Evolutionary conservation across 2,329 filamentous ascomycete genomes (phyloP), one percentile per base, ranked within the genome.

Genomic region (Colletotrichum australisinense): DNA sequence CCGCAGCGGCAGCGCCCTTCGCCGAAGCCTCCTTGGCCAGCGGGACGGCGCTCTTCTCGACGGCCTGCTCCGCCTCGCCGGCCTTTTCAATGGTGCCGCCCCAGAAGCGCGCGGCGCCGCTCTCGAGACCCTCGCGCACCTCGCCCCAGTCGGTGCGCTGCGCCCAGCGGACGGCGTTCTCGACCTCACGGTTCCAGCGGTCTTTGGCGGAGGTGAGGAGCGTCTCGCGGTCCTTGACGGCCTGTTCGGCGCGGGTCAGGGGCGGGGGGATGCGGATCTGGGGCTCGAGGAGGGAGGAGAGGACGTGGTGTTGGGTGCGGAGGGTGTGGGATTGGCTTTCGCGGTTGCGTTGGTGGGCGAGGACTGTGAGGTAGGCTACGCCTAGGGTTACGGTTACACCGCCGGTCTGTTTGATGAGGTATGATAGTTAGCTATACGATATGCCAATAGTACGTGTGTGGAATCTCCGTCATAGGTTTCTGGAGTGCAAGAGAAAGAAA

Each of bases 331-430:
- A 85, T 80, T 92, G 91, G 28, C 85, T 81, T 78, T 89, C 86
- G 77, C 93, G 92, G 80, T 90, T 93, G 75, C 90, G 89, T 77
- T 92, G 90, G 84, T 95, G 93, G 24, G 92, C 86, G 79, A 93
- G 88, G 42, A 94, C 84, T 62, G 92, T 91, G 68, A 95, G 87
- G 83, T 95, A 95, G 78, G 94, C 89, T 73, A 93, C 80, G 56
- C 91, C 92, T 73, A 94, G 90, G 62, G 93, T 95, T 74, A 96
- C 86, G 76, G 93, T 93, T 69, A 94, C 90, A 76, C 94, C 93
- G 79, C 93, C 92, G 76, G 93, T 90, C 93, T 95, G 76, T 52
- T 32, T 26, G 52, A 26, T 19, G 19, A 24, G 49, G 24, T 19
- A 24, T 22, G 52, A 2, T 14, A 49, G 52, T 75, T 52, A 74